Conservation (phyloP, 345 rosid species). For the sweet orange (Citrus sinensis) region DVS_A1.0 CM039169.1:2323501-2324000, state of each 20-base stretch:
- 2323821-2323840: not conserved
- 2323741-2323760: constrained; percentile 72
- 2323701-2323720: constrained; percentile 45
- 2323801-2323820: not conserved
- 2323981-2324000: not conserved
- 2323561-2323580: constrained; percentile 44
- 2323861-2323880: not conserved
- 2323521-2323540: constrained; percentile 61
- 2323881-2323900: too few species aligned
- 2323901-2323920: constrained; percentile 2
- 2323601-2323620: constrained; percentile 75
- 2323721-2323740: constrained; percentile 74
- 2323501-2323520: constrained; percentile 87
- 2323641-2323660: too few species aligned
- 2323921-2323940: constrained; percentile 95
- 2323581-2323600: constrained; percentile 51
- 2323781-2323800: constrained; percentile 15
- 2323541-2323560: constrained; percentile 47
- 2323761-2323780: constrained; percentile 51
- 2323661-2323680: not conserved
- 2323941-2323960: constrained; percentile 84
- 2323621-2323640: constrained; percentile 50
- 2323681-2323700: not conserved
- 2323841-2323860: not conserved
- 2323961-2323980: constrained; percentile 65